Percentiles rank a stretch among this genome's conserved stretches.
Conservation (phyloP, 1,139 yeast species). For the Magnusiomyces paraingens region DNA sequence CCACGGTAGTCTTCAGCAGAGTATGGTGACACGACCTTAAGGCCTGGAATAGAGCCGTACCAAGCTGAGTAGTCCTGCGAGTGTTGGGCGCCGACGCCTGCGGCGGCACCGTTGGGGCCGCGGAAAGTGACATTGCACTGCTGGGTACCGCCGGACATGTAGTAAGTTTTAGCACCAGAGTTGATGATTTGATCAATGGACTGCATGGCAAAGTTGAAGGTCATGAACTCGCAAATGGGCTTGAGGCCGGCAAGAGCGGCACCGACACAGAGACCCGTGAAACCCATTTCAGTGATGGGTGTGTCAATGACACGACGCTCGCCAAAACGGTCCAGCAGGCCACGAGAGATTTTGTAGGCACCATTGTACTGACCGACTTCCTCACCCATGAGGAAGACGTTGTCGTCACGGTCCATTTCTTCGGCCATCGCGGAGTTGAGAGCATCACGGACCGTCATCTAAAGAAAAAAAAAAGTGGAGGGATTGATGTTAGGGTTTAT, state of each 20-base stretch:
- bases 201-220: slow-evolving; percentile 99
- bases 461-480: neutral
- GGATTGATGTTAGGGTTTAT: slow-evolving; percentile 1
- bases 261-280: slow-evolving; percentile 96
- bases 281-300: slow-evolving; percentile 99
- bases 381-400: slow-evolving; percentile 94
- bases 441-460: slow-evolving; percentile 92
- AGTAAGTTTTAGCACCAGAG: slow-evolving; percentile 97
- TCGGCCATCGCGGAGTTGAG: slow-evolving; percentile 92
- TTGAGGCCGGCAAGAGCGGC: slow-evolving; percentile 95
- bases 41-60: slow-evolving; percentile 98
- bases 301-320: slow-evolving; percentile 95
- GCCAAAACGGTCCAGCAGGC: slow-evolving; percentile 92
- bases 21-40: slow-evolving; percentile 93
- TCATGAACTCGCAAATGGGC: slow-evolving; percentile 98
- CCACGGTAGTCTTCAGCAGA: slow-evolving; percentile 95
- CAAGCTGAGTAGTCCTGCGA: slow-evolving; percentile 96
- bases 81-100: slow-evolving; percentile 99
- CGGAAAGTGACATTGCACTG: slow-evolving; percentile 96
- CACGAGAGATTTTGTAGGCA: slow-evolving; percentile 96
- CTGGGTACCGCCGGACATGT: slow-evolving; percentile 99
- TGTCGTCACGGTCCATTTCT: slow-evolving; percentile 94
- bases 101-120: slow-evolving; percentile 99
- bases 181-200: slow-evolving; percentile 96
- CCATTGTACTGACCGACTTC: slow-evolving; percentile 99